Conservation (phyloP, 1,284 basidiomycete species). For the Ustilago loliicola region DNA sequence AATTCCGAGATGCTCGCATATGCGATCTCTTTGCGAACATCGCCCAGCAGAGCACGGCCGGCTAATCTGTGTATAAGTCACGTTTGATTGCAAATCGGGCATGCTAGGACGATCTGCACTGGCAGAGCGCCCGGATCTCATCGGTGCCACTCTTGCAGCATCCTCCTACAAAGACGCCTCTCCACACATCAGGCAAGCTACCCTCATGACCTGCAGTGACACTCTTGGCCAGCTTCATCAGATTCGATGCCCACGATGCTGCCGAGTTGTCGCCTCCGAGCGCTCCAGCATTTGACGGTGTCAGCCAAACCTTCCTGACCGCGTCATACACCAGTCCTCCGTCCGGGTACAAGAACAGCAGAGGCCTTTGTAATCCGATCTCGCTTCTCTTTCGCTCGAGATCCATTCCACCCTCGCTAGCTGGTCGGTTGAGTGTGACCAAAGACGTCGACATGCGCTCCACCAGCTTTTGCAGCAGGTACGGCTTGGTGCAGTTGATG, state of each 20-base stretch:
- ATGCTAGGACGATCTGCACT: constrained; percentile 18
- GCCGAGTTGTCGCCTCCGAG: constrained; percentile 33
- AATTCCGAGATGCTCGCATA: too few species aligned
- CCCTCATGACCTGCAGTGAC: constrained; percentile 13
- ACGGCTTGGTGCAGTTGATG: constrained; percentile 66
- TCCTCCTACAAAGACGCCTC: constrained; percentile 57
- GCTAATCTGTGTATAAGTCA: not conserved
- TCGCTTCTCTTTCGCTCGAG: constrained; percentile 18
- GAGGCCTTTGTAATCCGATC: constrained; percentile 33
- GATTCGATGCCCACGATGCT: constrained; percentile 43
- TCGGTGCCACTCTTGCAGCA: constrained; percentile 61
- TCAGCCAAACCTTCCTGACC: constrained; percentile 51
- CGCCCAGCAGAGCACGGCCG: too few species aligned
- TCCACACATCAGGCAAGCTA: constrained; percentile 36
- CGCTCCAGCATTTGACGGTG: constrained; percentile 23
- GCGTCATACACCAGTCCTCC: constrained; percentile 65
- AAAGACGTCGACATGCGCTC: constrained; percentile 48
- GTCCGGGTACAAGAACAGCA: constrained; percentile 65
- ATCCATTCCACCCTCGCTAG: constrained; percentile 27
- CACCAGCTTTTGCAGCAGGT: constrained; percentile 45
- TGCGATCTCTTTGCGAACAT: too few species aligned
- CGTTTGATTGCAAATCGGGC: constrained; percentile 8
- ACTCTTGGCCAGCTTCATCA: constrained; percentile 47
- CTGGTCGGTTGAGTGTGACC: constrained; percentile 24
- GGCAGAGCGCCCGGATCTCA: constrained; percentile 53